Base-by-base conservation (phyloP, 2,329 filamentous ascomycete species). In the Ophiostoma ulmi region DNA sequence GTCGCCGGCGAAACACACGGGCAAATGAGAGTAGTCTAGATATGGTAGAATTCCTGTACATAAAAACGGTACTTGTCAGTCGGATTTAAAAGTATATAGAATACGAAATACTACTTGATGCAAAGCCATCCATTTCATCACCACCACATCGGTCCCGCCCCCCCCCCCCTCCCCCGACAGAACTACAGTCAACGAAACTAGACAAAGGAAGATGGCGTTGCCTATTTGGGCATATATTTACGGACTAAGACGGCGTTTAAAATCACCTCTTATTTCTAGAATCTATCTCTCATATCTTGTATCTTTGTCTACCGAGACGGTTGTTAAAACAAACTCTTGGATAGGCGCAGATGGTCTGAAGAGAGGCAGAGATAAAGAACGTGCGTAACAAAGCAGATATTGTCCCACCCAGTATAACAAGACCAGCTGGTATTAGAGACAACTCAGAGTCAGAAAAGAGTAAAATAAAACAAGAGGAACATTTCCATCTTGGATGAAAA, bases 1-100 rank as follows among this genome's bases (percentile, higher is more conserved):
- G 52, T 10, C 14, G 52, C 52, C 52, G 52, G 52, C 52, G 52
- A 58, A 58, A 58, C 52, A 58, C n/a, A 58, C 52, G 52, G 52
- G 11, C 52, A 58, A 58, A 58, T 22, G 22, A 17, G 44, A 48
- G 17, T 48, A 17, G 17, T 13, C 41, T 20, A 7, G 2, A 48
- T 20, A 48, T 48, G 17, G 10, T 20, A 48, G 14, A 48, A 20
- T 20, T 7, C 17, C 6, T n/a, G 14, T 48, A 2, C 17, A n/a
- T n/a, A 48, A 20, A 48, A 17, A 31, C 26, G 22, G 1, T 26
- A 14, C 22, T 31, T 31, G 31, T 31, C 52, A 10, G n/a, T 26
- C 4, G 22, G 26, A 31, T 58, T 10, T 31, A 22, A 3, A 58
- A 26, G 5, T 6, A 58, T 58, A 10, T 22, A 58, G 26, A 58